Percentiles rank a stretch among this genome's conserved stretches.
Conservation (phyloP, 768 basidiomycete genomes). For the Boletus sensibilis region DNA sequence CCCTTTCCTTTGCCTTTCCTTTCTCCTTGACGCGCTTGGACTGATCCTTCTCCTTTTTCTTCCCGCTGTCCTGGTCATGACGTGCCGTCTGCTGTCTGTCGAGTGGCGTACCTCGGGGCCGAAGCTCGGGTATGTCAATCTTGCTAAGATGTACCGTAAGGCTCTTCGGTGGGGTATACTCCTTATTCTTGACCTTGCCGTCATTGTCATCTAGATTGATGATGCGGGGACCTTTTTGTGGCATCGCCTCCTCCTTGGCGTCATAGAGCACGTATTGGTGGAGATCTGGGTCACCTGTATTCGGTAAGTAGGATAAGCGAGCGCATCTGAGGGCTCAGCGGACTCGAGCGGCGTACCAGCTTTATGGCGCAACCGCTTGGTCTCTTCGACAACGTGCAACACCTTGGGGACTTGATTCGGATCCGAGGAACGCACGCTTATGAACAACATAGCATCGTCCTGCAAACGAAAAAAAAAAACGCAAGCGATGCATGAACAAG, state of each 20-base stretch:
- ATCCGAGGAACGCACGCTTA: conserved; percentile 66
- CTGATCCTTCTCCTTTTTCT: conserved; percentile 12
- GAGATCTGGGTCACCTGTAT: conserved; percentile 56
- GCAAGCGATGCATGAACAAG: not conserved
- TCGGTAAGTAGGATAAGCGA: conserved; percentile 32
- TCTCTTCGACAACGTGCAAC: conserved; percentile 75
- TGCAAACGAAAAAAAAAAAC: conserved; percentile 21
- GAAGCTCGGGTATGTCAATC: conserved; percentile 83
- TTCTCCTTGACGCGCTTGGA: conserved; percentile 29
- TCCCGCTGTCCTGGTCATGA: conserved; percentile 2
- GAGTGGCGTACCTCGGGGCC: conserved; percentile 7
- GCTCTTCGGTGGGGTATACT: conserved; percentile 65
- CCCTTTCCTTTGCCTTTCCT: conserved; percentile 43
- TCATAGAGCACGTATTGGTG: conserved; percentile 80
- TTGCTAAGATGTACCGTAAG: conserved; percentile 79
- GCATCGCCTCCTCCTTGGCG: conserved; percentile 31
- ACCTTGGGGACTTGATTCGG: conserved; percentile 72
- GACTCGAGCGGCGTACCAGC: conserved; percentile 45
- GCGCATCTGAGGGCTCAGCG: not conserved
- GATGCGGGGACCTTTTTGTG: conserved; percentile 55
- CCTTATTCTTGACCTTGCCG: conserved; percentile 42
- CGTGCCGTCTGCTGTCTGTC: not conserved
- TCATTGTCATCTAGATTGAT: conserved; percentile 60
- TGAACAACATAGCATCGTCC: conserved; percentile 82
- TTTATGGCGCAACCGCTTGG: conserved; percentile 75